Evolutionary conservation across 495 filamentous ascomycete species (phyloP).

Genomic region (Wilcoxina mikolae): DNA sequence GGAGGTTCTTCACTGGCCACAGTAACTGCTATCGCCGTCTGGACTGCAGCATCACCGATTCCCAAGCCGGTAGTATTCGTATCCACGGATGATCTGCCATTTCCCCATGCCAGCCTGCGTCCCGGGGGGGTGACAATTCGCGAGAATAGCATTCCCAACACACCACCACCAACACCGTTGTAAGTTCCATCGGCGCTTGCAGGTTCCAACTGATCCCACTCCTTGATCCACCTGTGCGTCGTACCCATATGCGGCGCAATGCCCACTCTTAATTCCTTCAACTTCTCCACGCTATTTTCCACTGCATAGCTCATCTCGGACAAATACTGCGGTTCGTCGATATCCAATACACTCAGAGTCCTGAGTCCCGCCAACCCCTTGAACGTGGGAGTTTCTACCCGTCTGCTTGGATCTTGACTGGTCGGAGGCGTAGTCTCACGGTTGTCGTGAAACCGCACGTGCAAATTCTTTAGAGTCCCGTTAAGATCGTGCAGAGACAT

Average conservation of each 20-base stretch:
- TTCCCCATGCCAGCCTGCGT: conserved; percentile 12
- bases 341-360: conserved; percentile 70
- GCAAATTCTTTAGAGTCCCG: conserved; percentile 61
- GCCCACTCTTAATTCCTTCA: conserved; percentile 68
- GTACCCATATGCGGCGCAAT: conserved; percentile 44
- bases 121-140: conserved; percentile 45
- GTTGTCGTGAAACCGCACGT: conserved; percentile 87
- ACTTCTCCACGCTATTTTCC: conserved; percentile 48
- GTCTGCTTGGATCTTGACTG: conserved; percentile 20
- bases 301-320: conserved; percentile 80
- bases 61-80: background rate
- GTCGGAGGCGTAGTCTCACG: conserved; percentile 30
- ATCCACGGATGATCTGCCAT: conserved; percentile 1
- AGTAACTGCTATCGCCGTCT: conserved; percentile 6
- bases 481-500: conserved; percentile 44
- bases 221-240: conserved; percentile 15
- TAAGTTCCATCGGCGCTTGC: conserved; percentile 15
- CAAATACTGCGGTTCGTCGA: conserved; percentile 75
- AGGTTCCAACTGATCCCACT: conserved; percentile 18
- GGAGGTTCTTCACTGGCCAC: conserved; percentile 9
- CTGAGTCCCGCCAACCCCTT: conserved; percentile 69
- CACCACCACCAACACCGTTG: conserved; percentile 43
- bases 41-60: conserved; percentile 3
- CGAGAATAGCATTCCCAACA: conserved; percentile 56
- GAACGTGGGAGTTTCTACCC: conserved; percentile 71